These are phyloP conservation scores for Umbelopsis sp. DNA, from an alignment of 371 early-diverging fungal genomes.

Conservation along the genomic window DNA sequence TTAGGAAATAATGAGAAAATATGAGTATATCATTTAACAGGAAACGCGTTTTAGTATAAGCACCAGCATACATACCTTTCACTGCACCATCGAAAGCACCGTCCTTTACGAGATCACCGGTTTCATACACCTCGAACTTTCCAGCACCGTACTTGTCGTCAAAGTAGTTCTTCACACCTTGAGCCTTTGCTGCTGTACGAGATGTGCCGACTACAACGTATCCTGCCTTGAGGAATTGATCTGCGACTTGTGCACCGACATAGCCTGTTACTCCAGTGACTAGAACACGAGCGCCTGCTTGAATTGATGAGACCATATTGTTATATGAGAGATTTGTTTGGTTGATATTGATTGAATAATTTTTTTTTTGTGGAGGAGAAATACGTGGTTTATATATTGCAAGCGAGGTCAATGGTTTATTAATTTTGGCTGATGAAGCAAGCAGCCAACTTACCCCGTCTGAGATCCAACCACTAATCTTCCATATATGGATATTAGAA, in stretches of 20 bases:
- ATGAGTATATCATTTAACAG: too few species aligned
- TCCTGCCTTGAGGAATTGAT: constrained; percentile 8
- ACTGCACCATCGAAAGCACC: background rate
- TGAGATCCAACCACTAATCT: too few species aligned
- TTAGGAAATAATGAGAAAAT: too few species aligned
- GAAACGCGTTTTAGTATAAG: too few species aligned
- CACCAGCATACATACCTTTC: background rate
- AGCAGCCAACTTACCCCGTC: too few species aligned
- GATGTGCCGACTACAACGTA: constrained; percentile 3
- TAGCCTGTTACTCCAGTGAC: constrained; percentile 11
- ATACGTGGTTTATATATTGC: too few species aligned
- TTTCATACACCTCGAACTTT: background rate
- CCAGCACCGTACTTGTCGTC: background rate
- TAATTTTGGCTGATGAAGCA: too few species aligned
- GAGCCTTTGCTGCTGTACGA: background rate
- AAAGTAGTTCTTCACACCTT: background rate
- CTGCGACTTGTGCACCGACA: background rate
- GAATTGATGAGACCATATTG: background rate
- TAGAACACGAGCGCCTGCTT: background rate
- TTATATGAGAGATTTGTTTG: background rate
- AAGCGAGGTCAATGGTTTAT: too few species aligned
- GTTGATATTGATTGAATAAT: too few species aligned
- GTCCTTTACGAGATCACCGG: background rate
- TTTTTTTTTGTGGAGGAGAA: too few species aligned
- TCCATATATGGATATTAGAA: too few species aligned